phyloP scores from a whole-genome alignment of 2,329 filamentous ascomycete species.

The Aaosphaeria arxii region DNA sequence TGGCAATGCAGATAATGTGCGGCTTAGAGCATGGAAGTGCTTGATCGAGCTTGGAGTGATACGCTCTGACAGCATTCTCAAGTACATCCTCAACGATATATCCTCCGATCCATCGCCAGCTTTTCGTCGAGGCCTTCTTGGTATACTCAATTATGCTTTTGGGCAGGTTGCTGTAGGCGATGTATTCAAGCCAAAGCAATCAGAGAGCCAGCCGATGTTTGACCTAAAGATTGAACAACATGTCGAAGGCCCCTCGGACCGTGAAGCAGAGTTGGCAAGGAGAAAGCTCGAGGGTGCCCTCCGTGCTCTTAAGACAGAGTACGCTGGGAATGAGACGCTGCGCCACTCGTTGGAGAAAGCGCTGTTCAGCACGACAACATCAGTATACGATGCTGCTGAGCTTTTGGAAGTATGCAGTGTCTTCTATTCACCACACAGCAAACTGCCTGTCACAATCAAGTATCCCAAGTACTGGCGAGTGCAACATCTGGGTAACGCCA shows the following conservation, averaged over 20 bases:
- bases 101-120: constrained; percentile 57
- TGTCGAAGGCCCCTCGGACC: constrained; percentile 40
- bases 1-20: constrained; percentile 59
- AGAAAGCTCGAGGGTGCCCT: constrained; percentile 59
- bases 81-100: constrained; percentile 57
- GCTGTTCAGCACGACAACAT: constrained; percentile 48
- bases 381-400: constrained; percentile 53
- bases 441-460: constrained; percentile 48
- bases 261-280: constrained; percentile 54
- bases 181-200: constrained; percentile 27
- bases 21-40: constrained; percentile 58
- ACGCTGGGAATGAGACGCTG: constrained; percentile 49
- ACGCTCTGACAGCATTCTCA: constrained; percentile 49
- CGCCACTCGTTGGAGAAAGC: constrained; percentile 57
- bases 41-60: constrained; percentile 56
- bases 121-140: constrained; percentile 53
- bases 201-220: constrained; percentile 40
- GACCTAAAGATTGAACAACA: constrained; percentile 51
- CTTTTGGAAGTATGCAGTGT: constrained; percentile 57
- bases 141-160: constrained; percentile 53
- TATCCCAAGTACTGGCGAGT: constrained; percentile 58
- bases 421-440: constrained; percentile 53
- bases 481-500: constrained; percentile 50
- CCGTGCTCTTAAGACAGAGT: constrained; percentile 53
- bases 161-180: constrained; percentile 60